These are phyloP conservation scores for Hyaloscypha variabilis DNA, from an alignment of 495 filamentous ascomycete genomes.

Conservation along the genomic window DNA sequence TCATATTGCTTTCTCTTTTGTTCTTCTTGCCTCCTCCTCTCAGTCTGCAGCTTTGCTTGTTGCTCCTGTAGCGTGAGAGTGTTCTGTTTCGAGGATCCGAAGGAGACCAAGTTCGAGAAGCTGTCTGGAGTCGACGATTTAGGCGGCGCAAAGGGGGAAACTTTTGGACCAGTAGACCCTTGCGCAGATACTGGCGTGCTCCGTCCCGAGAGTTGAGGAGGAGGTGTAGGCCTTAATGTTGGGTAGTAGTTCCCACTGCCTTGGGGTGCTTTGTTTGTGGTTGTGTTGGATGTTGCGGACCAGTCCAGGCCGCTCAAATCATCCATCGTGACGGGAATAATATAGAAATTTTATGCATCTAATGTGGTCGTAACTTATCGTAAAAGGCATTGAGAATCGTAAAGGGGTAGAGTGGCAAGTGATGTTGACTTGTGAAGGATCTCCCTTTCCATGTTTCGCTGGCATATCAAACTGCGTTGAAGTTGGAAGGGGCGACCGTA, in stretches of 20 bases:
- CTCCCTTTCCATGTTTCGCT: neutral
- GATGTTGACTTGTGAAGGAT: neutral
- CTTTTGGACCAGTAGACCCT: constrained; percentile 49
- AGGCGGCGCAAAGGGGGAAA: constrained; percentile 48
- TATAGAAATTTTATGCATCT: constrained; percentile 1
- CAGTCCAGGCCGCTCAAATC: constrained; percentile 56
- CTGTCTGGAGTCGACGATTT: constrained; percentile 74
- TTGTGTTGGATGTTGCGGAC: constrained; percentile 42
- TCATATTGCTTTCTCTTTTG: constrained; percentile 70
- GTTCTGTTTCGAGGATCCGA: constrained; percentile 62
- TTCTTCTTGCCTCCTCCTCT: constrained; percentile 74
- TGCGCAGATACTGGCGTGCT: constrained; percentile 29
- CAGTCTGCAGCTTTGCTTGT: constrained; percentile 77
- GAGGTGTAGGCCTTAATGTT: constrained; percentile 61
- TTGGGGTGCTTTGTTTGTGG: constrained; percentile 34
- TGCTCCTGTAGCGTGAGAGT: constrained; percentile 78
- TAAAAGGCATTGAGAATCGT: constrained; percentile 22
- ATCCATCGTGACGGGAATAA: constrained; percentile 43
- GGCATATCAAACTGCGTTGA: neutral
- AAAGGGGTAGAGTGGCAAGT: neutral
- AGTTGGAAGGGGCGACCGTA: neutral
- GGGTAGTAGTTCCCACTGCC: constrained; percentile 57
- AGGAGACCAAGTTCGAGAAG: constrained; percentile 86
- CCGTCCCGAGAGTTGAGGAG: constrained; percentile 49
- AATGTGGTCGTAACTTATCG: constrained; percentile 8